Conservation (phyloP, 805 yeast genomes). For the Candida montana region DNA sequence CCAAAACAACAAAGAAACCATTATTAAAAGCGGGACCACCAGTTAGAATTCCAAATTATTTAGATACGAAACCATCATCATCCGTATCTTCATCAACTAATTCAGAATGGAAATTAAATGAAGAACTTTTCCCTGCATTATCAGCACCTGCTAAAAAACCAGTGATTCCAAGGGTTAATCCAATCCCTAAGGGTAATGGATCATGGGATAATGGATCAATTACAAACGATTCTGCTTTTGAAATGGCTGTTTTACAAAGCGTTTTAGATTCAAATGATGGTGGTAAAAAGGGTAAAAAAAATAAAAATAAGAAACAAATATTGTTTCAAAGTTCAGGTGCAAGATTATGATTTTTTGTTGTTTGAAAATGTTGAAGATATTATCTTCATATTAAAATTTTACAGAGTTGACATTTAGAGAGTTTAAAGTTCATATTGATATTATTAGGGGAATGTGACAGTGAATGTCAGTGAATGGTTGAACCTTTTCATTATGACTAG, state of each 20-base stretch:
- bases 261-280: constrained; percentile 18
- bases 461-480: too few species aligned
- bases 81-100: constrained; percentile 14
- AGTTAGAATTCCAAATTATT: constrained; percentile 9
- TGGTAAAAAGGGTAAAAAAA: constrained; percentile 24
- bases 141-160: constrained; percentile 37
- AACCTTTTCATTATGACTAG: too few species aligned
- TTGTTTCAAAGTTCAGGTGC: constrained; percentile 45
- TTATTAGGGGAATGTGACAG: too few species aligned
- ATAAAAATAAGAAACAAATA: constrained; percentile 47
- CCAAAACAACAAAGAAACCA: neutral
- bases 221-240: constrained; percentile 6
- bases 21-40: constrained; percentile 17
- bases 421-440: too few species aligned
- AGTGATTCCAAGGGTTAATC: constrained; percentile 55
- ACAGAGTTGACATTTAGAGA: too few species aligned
- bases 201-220: constrained; percentile 24
- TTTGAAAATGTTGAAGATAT: too few species aligned
- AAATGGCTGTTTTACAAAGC: constrained; percentile 17
- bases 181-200: constrained; percentile 35
- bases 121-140: constrained; percentile 44
- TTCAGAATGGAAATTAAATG: constrained; percentile 16
- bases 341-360: too few species aligned
- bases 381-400: too few species aligned
- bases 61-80: constrained; percentile 20